These are phyloP conservation scores for Podospora pseudocomata DNA, from an alignment of 495 filamentous ascomycete genomes.

Conservation along the genomic window DNA sequence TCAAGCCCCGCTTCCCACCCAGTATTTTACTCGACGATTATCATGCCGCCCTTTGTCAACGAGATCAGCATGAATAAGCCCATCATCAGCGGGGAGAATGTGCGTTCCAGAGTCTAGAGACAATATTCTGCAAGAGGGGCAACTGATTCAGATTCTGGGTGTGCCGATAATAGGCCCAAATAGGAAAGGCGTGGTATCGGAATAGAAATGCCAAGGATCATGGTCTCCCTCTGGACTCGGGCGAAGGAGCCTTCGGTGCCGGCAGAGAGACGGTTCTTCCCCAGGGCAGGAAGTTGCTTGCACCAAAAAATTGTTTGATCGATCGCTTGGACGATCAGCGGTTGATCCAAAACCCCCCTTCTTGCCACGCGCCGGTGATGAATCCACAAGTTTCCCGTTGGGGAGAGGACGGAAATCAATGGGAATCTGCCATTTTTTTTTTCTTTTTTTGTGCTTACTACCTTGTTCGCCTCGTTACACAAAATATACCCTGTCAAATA, in stretches of 20 bases:
- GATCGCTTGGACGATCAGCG: slow-evolving; percentile 9
- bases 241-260: not conserved
- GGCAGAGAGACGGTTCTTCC: not conserved
- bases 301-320: not conserved
- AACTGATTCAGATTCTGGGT: not conserved
- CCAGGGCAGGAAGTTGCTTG: not conserved
- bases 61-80: not conserved
- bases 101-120: not conserved
- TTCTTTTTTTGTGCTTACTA: too few species aligned
- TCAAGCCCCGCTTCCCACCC: not conserved
- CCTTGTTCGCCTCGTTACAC: too few species aligned
- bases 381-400: not conserved
- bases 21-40: not conserved
- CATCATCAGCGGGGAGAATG: not conserved
- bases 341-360: slow-evolving; percentile 12
- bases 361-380: not conserved
- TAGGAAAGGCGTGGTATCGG: not conserved
- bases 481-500: not conserved
- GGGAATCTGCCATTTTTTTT: too few species aligned
- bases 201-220: slow-evolving; percentile 6
- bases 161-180: not conserved
- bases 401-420: too few species aligned
- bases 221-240: not conserved
- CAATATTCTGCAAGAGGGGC: not conserved
- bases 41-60: not conserved